Conservation (phyloP, 257 asterid genomes). For the Forsythia viridissima region DNA sequence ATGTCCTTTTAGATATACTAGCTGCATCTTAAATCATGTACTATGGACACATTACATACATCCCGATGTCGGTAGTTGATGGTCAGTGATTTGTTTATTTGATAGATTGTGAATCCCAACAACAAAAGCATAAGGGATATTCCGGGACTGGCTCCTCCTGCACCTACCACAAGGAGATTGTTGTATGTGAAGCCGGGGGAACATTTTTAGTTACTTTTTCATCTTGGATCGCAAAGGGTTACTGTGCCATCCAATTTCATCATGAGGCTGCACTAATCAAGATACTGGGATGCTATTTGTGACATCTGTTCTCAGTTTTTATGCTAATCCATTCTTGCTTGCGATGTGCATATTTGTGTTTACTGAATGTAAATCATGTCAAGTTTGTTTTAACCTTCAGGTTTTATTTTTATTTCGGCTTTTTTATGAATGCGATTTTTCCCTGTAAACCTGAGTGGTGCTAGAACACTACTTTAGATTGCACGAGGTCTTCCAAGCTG, state of each 20-base stretch:
- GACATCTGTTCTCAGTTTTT: constrained; percentile 22
- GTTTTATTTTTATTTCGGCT: neutral
- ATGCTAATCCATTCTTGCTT: constrained; percentile 18
- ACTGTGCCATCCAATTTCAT: constrained; percentile 15
- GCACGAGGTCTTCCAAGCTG: neutral
- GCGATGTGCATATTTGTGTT: constrained; percentile 40
- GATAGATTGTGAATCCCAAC: constrained; percentile 81
- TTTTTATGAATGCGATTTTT: neutral
- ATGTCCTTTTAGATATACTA: neutral
- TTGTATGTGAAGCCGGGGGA: constrained; percentile 46
- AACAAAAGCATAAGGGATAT: constrained; percentile 82
- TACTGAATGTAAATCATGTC: constrained; percentile 37
- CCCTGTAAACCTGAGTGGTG: neutral
- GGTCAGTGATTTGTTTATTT: constrained; percentile 20
- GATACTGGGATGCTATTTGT: neutral
- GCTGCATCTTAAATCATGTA: neutral
- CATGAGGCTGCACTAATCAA: neutral
- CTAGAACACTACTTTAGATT: neutral
- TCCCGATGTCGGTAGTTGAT: constrained; percentile 13
- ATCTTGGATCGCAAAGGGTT: constrained; percentile 13
- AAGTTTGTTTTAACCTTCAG: neutral
- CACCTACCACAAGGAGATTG: constrained; percentile 83
- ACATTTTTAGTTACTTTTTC: constrained; percentile 29
- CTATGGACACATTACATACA: neutral
- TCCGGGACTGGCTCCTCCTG: constrained; percentile 98